Base-by-base conservation (phyloP, 1,284 basidiomycete species). In the Athelia psychrophila region DNA sequence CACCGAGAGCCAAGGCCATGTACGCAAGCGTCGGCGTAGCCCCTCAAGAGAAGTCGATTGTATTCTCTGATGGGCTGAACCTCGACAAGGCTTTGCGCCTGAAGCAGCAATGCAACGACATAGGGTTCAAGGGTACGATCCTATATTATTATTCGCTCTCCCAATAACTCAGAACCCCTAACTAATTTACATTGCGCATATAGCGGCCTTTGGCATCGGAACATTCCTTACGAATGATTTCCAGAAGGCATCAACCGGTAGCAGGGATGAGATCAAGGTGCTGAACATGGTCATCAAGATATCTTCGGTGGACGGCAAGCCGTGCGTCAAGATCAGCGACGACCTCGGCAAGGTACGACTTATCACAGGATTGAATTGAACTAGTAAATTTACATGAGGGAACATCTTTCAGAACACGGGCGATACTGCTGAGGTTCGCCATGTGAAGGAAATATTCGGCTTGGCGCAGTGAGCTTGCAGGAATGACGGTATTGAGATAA, bases 281-380 rank as follows among this genome's bases (percentile, higher is more conserved):
- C 72, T 97, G 56, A 96, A 95, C 63, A 97, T 97, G 66, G 94
- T 97, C 38, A 94, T 96, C 72, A 97, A 97, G 70, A 76, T 98
- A 6, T 79, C 82, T 27, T 79, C 81, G 45, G 86, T 95, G 13
- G 76, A 92, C 60, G 80, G 79, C 12, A 76, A 77, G 54, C 83
- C 84, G 1, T 95, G 93, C 59, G 83, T 98, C 57, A 98, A 98
- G 71, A 84, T 98, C 58, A 94, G 91, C 55, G 95, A 97, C 67
- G 94, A 97, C 60, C 68, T 88, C 54, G 86, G 76, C 5, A 97
- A 96, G 82, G 93, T 91, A 6, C 22, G 50, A 32, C 27, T 27
- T 15, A 27, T 27, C 38, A 6, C 19, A 6, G 27, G 5, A 13
- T 6, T 30, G 27, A 13, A 30, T 13, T 13, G 27, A 45, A 27